Conservation (phyloP, 306 rosid species). For the Dryas alaskensis region DNA sequence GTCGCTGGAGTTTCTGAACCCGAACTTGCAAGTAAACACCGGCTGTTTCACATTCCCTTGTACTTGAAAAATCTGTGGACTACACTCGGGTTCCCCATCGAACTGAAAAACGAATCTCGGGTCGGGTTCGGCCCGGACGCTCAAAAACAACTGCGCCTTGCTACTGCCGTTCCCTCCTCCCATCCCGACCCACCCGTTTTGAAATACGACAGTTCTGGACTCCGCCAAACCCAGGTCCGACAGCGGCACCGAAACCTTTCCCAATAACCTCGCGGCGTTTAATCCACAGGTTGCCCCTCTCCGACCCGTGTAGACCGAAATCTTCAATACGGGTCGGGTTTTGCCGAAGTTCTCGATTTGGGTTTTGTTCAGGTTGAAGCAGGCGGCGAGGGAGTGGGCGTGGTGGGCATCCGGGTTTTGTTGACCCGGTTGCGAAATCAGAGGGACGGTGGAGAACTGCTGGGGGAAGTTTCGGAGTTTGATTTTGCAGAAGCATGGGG, state of each 20-base stretch:
- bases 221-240: slow-evolving; percentile 35
- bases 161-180: slow-evolving; percentile 14
- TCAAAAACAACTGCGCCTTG: slow-evolving; percentile 44
- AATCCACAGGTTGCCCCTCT: slow-evolving; percentile 34
- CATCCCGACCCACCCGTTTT: slow-evolving; percentile 58
- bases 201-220: slow-evolving; percentile 44
- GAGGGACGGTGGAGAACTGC: slow-evolving; percentile 46
- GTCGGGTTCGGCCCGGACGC: slow-evolving; percentile 63
- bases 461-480: slow-evolving; percentile 40
- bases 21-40: slow-evolving; percentile 45
- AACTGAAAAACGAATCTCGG: slow-evolving; percentile 76
- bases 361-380: slow-evolving; percentile 51
- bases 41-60: slow-evolving; percentile 52
- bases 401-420: slow-evolving; percentile 11
- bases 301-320: slow-evolving; percentile 47
- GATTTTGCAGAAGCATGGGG: slow-evolving; percentile 62
- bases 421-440: slow-evolving; percentile 17
- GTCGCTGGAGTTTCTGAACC: slow-evolving; percentile 40
- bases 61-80: slow-evolving; percentile 80
- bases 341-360: slow-evolving; percentile 39
- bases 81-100: slow-evolving; percentile 82
- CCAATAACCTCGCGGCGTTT: slow-evolving; percentile 40
- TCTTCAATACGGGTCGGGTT: slow-evolving; percentile 27
- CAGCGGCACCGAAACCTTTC: slow-evolving; percentile 47
- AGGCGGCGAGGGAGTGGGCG: slow-evolving; percentile 49